Evolutionary conservation across 768 basidiomycete genomes (phyloP), one percentile per base, ranked within the genome.

Genomic region (Dacryopinax primogenitus): DNA sequence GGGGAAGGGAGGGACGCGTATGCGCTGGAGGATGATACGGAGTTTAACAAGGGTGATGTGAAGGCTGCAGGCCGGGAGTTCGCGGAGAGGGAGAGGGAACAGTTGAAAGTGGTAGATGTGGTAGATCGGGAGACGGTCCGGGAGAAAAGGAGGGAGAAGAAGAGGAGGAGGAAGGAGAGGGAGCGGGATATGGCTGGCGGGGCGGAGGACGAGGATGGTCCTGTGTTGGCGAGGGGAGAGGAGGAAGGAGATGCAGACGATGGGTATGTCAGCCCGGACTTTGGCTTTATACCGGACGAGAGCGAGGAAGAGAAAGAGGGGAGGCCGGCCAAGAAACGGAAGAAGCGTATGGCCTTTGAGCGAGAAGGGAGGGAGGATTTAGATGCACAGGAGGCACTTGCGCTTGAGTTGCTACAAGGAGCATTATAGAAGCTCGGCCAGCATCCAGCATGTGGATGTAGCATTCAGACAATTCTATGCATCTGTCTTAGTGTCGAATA

Each of bases 61-160:
- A 80, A 81, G 71, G 83, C 82, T 67, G 87, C 85, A 45, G 85
- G 89, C 3, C 75, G 78, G 70, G 75, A 78, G 72, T 96, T 90
- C 71, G 85, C 86, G 30, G 83, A 86, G 74, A 81, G 78, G 47
- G 91, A 95, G 76, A 78, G 84, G 66, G 82, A 79, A 63, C 86
- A 83, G 78, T 80, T 97, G 82, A 80, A 78, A 69, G 77, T 80
- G 12, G 83, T 81, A 28, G 91, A 95, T 72, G 78, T 84, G 51
- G 65, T 77, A 47, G 95, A 99, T 77, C 88, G 88, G 76, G 82
- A 83, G 66, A 84, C 90, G 69, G 92, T 89, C 4, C 87, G 81
- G 73, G 90, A 88, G 72, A 94, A 92, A 82, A 88, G 86, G 76
- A 77, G 81, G 68, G 94, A 96, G 74, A 93, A 90, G 81, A 96